These are phyloP conservation scores for Exophiala sp. DNA, from an alignment of 2,329 filamentous ascomycete species.

Conservation along the genomic window DNA sequence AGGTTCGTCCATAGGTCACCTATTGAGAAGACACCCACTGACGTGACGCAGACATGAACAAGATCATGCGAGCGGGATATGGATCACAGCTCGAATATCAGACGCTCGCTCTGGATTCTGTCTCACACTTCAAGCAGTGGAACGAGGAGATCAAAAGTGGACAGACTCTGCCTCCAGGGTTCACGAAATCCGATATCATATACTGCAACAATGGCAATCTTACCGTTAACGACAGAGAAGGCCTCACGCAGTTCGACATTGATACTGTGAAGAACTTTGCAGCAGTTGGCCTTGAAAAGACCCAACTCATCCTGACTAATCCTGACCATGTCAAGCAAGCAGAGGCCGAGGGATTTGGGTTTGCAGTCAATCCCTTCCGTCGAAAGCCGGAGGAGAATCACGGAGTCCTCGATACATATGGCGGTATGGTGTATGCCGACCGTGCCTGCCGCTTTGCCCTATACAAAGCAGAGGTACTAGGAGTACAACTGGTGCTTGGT, in stretches of 20 bases:
- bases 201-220: conserved; percentile 39
- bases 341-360: conserved; percentile 29
- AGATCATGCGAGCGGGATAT: conserved; percentile 38
- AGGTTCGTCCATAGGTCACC: conserved; percentile 34
- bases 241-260: conserved; percentile 33
- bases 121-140: conserved; percentile 44
- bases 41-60: conserved; percentile 35
- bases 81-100: conserved; percentile 47
- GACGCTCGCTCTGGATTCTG: conserved; percentile 42
- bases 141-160: conserved; percentile 38
- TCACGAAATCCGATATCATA: conserved; percentile 36
- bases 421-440: conserved; percentile 45
- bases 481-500: conserved; percentile 44
- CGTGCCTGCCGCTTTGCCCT: conserved; percentile 46
- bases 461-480: conserved; percentile 39
- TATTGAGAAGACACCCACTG: neutral
- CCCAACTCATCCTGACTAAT: conserved; percentile 35
- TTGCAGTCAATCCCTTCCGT: conserved; percentile 39
- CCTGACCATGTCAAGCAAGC: conserved; percentile 31
- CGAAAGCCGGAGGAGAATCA: conserved; percentile 28
- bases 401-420: conserved; percentile 46
- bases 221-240: neutral
- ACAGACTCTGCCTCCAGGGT: conserved; percentile 39
- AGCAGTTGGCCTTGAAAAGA: conserved; percentile 32
- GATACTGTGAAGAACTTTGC: conserved; percentile 37